These are phyloP conservation scores for Auricularia heimuer DNA, from an alignment of 768 basidiomycete genomes.

Conservation along the genomic window DNA sequence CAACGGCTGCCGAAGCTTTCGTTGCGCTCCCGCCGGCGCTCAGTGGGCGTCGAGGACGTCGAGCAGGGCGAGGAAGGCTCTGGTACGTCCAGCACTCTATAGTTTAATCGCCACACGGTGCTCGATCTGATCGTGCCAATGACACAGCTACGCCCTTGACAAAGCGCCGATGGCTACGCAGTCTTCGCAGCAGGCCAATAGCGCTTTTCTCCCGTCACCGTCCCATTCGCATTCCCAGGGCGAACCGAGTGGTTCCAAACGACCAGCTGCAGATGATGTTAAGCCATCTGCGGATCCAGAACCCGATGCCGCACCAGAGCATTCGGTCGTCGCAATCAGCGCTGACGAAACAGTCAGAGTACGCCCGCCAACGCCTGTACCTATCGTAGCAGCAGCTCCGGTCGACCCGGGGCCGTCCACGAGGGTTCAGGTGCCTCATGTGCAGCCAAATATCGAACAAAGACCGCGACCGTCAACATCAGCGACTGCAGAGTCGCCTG, in stretches of 20 bases:
- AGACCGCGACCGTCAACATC: background rate
- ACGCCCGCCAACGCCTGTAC: background rate
- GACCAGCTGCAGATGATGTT: background rate
- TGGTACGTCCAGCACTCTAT: background rate
- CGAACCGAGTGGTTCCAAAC: background rate
- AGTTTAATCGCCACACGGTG: background rate
- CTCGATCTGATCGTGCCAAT: background rate
- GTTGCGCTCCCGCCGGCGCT: background rate
- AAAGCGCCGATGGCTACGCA: background rate
- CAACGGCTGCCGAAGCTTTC: background rate
- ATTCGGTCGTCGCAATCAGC: too few relatives aligned
- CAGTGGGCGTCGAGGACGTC: background rate
- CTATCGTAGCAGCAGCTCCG: background rate
- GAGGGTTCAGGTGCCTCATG: background rate
- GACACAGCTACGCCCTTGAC: background rate
- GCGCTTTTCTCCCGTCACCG: background rate
- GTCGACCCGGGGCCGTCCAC: background rate
- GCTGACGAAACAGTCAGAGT: too few relatives aligned
- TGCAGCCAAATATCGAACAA: background rate
- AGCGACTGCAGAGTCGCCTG: background rate
- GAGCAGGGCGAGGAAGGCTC: background rate
- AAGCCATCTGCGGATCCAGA: background rate
- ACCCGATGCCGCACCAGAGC: background rate
- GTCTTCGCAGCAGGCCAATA: background rate
- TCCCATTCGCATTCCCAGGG: background rate